Conservation (phyloP, 331 rosid species). For the Prunus yedoensis region DNA sequence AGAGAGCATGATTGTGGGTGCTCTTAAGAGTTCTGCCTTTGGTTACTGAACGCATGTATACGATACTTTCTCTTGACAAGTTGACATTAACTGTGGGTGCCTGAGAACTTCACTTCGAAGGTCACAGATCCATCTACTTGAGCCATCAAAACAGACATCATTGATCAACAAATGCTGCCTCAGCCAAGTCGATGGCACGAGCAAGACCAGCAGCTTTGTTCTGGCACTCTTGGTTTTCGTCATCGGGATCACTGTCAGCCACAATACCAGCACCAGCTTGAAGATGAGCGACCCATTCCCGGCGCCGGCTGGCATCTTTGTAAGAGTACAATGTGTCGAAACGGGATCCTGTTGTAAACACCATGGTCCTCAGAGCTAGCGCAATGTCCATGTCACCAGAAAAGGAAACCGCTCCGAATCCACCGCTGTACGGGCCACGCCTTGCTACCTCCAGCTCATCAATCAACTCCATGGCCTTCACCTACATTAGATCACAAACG, state of each 20-base stretch:
- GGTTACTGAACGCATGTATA: neutral
- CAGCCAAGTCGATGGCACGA: constrained; percentile 47
- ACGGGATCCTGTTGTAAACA: constrained; percentile 38
- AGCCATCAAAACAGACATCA: neutral
- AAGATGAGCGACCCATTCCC: constrained; percentile 42
- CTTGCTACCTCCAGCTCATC: constrained; percentile 42
- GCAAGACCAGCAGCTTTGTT: constrained; percentile 50
- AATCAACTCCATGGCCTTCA: constrained; percentile 48
- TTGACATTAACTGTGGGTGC: neutral
- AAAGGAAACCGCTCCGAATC: constrained; percentile 38
- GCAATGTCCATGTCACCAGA: constrained; percentile 47
- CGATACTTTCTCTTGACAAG: neutral
- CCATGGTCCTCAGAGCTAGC: constrained; percentile 40
- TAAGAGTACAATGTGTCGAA: constrained; percentile 46
- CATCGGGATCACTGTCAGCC: constrained; percentile 44
- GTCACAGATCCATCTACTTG: neutral
- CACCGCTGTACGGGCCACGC: constrained; percentile 47
- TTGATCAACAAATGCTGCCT: constrained; percentile 32
- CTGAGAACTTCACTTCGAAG: neutral
- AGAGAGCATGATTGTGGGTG: too few relatives aligned
- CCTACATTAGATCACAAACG: constrained; percentile 25
- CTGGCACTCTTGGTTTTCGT: constrained; percentile 45
- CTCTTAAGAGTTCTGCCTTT: neutral
- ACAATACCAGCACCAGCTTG: constrained; percentile 48
- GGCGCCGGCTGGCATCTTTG: constrained; percentile 25